These are phyloP conservation scores for Leersia perrieri DNA, from an alignment of 176 grass and related monocot species.

Conservation along the genomic window DNA sequence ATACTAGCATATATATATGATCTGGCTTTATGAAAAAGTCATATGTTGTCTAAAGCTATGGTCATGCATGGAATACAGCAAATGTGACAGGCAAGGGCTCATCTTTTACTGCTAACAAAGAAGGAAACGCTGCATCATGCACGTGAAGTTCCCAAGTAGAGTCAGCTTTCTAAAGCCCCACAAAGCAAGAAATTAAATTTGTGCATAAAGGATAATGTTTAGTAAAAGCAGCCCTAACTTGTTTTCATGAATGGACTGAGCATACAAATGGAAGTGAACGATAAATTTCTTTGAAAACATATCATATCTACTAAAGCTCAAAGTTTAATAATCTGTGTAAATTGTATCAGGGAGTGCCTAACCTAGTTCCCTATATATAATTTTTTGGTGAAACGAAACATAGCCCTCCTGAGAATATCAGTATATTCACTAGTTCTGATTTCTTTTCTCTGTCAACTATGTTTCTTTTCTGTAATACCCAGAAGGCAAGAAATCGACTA, in stretches of 20 bases:
- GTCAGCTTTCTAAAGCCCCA: background rate
- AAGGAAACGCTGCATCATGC: background rate
- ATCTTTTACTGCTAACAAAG: constrained; percentile 9
- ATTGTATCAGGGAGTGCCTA: background rate
- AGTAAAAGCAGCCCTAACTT: background rate
- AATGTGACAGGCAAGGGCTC: background rate
- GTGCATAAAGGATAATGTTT: background rate
- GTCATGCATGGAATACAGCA: background rate
- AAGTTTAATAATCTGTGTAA: background rate
- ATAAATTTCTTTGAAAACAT: background rate
- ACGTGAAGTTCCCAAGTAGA: background rate
- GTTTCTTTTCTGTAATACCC: background rate
- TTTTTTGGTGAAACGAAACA: background rate
- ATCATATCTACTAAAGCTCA: background rate
- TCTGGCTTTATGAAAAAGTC: constrained; percentile 14
- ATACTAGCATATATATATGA: background rate
- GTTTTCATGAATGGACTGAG: background rate
- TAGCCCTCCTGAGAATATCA: background rate
- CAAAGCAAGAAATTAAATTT: background rate
- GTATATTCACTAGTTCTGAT: background rate
- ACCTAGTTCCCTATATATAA: background rate
- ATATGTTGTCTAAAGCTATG: constrained; percentile 20
- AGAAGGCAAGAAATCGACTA: background rate
- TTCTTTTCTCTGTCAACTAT: background rate
- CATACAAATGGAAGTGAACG: background rate